Evolutionary conservation across 805 yeast species (phyloP).

Genomic region (Wickerhamomyces subpelliculosus): DNA sequence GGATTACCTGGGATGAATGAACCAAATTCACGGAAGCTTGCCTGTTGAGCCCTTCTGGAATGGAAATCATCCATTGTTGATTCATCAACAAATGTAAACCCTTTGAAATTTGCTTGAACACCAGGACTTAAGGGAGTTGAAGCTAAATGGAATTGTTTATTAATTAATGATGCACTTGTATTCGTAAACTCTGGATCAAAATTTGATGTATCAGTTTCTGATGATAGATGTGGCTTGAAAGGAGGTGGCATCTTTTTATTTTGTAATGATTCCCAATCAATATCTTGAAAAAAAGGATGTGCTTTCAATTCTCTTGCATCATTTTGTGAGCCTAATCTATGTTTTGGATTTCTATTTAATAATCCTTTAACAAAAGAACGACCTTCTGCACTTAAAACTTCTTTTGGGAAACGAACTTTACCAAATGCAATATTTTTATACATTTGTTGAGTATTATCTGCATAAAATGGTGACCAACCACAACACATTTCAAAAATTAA

Average conservation of each 20-base stretch:
- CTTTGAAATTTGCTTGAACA: constrained; percentile 92
- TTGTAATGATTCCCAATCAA: constrained; percentile 80
- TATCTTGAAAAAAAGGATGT: constrained; percentile 86
- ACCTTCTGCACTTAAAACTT: constrained; percentile 87
- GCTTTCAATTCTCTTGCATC: constrained; percentile 91
- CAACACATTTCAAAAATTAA: constrained; percentile 98
- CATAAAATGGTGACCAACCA: constrained; percentile 99
- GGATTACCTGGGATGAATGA: constrained; percentile 78
- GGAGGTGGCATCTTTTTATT: constrained; percentile 91
- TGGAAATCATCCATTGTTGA: constrained; percentile 87
- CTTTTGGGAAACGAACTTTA: constrained; percentile 94
- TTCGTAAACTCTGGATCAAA: constrained; percentile 97
- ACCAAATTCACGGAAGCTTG: constrained; percentile 42
- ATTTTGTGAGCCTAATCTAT: constrained; percentile 82
- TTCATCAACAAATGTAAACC: constrained; percentile 94
- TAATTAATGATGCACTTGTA: constrained; percentile 78
- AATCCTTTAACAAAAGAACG: constrained; percentile 93
- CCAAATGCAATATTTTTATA: constrained; percentile 98
- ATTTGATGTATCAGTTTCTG: constrained; percentile 92
- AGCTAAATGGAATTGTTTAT: constrained; percentile 48
- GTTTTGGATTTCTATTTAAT: constrained; percentile 91
- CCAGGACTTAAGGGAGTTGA: constrained; percentile 88
- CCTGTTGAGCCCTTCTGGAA: constrained; percentile 20
- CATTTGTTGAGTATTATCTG: constrained; percentile 98
- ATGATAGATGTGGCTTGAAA: constrained; percentile 84